A percentile compares a stretch with the other conserved stretches of the same genome.
Evolutionary conservation across 192 early-diverging fungal genomes (phyloP).

Genomic region (Bifiguratus adelaidae): DNA sequence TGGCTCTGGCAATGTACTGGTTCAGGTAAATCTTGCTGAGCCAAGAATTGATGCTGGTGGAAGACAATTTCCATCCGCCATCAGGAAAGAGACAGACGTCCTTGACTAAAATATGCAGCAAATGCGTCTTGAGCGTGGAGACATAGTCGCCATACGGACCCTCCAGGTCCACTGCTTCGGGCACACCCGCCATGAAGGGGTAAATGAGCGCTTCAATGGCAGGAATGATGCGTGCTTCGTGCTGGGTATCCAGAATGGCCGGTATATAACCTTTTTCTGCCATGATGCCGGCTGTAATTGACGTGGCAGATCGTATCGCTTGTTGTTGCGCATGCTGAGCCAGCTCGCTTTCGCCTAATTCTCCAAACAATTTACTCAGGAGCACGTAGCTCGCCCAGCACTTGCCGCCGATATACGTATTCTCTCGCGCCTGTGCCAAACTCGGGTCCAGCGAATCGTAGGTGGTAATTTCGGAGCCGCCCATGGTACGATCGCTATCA

Average conservation of each 20-base stretch:
- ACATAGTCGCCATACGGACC: constrained; percentile 9
- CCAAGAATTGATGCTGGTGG: constrained; percentile 11
- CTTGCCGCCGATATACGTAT: constrained; percentile 9
- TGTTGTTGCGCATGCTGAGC: constrained; percentile 3
- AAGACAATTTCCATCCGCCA: constrained; percentile 9
- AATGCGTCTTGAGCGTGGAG: constrained; percentile 1
- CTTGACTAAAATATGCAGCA: not conserved
- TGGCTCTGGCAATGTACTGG: constrained; percentile 6
- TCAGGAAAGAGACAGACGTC: constrained; percentile 9
- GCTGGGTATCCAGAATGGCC: constrained; percentile 3
- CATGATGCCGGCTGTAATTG: constrained; percentile 1
- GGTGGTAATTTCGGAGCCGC: constrained; percentile 12
- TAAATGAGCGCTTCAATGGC: constrained; percentile 11
- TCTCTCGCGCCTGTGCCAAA: constrained; percentile 4
- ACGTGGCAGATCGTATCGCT: constrained; percentile 1
- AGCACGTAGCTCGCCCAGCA: constrained; percentile 11
- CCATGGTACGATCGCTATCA: constrained; percentile 4
- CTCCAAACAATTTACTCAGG: constrained; percentile 5
- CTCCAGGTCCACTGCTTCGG: constrained; percentile 3
- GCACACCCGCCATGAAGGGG: constrained; percentile 6
- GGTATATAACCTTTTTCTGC: not conserved
- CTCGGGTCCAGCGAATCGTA: constrained; percentile 10
- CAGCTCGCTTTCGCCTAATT: not conserved
- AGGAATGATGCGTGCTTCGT: constrained; percentile 8
- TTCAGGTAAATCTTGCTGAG: constrained; percentile 12